phyloP scores from a whole-genome alignment of 805 yeast genomes.

The Starmerella apicola region DNA sequence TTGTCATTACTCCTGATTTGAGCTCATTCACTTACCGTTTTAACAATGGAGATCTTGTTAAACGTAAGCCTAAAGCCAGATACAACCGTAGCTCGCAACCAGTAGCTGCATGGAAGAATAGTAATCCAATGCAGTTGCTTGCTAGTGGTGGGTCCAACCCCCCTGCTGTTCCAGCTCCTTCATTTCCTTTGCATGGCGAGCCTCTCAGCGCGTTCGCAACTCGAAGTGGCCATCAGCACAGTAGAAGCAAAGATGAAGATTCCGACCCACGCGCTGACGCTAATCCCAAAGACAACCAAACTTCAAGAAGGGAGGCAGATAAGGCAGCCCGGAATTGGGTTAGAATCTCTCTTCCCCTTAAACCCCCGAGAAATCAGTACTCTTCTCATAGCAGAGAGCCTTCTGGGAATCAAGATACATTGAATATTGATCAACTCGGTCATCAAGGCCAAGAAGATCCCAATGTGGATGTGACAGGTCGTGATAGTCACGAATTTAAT shows the following conservation, averaged over 20 bases:
- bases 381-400: background rate
- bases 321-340: constrained; percentile 2
- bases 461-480: too few species aligned
- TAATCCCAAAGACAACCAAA: too few species aligned
- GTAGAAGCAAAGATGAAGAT: too few species aligned
- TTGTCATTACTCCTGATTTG: constrained; percentile 19
- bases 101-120: constrained; percentile 14
- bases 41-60: constrained; percentile 11
- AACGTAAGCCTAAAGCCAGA: constrained; percentile 13
- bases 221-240: background rate
- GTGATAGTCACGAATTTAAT: too few species aligned
- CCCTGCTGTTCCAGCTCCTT: background rate
- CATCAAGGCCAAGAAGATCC: too few species aligned
- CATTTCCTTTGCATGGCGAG: background rate
- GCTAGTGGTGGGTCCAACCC: too few species aligned
- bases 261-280: too few species aligned
- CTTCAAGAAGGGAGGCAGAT: too few species aligned
- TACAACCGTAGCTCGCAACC: constrained; percentile 14
- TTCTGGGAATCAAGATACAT: too few species aligned
- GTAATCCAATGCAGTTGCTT: constrained; percentile 14
- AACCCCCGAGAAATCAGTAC: constrained; percentile 1
- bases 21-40: constrained; percentile 14
- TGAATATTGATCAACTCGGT: too few species aligned
- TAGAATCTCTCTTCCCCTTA: constrained; percentile 16
- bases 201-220: background rate